Evolutionary conservation across 257 asterid genomes (phyloP).

Genomic region (Solanum habrochaites): DNA sequence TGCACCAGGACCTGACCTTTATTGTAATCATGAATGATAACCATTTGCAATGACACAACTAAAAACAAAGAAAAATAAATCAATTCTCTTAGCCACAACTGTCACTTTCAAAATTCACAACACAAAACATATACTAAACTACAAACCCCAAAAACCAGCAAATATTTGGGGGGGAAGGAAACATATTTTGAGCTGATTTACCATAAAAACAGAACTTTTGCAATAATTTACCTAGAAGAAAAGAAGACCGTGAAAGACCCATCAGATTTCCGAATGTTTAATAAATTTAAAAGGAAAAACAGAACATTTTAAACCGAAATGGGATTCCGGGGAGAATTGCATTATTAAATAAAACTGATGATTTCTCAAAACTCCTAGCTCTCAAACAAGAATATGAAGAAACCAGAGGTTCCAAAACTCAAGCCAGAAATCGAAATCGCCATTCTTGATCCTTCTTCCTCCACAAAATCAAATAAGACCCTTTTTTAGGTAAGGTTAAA

Average conservation of each 20-base stretch:
- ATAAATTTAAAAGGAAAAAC: too few species aligned
- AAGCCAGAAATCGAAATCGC: conserved; percentile 27
- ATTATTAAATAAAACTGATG: conserved; percentile 21
- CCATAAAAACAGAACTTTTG: not conserved
- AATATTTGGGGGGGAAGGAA: not conserved
- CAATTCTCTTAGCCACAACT: not conserved
- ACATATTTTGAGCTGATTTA: not conserved
- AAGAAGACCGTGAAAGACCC: conserved; percentile 12
- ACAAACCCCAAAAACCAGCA: not conserved
- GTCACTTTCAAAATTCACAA: not conserved
- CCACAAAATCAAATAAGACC: not conserved
- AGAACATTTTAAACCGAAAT: conserved; percentile 5
- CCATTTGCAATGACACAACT: not conserved
- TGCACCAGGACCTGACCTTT: not conserved
- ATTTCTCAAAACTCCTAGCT: conserved; percentile 9
- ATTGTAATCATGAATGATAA: not conserved
- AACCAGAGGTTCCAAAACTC: conserved; percentile 19
- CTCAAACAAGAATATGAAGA: conserved; percentile 18
- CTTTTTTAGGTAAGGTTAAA: not conserved
- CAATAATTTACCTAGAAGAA: conserved; percentile 37
- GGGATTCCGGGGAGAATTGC: conserved; percentile 14
- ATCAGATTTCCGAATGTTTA: not conserved
- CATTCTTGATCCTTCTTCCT: conserved; percentile 20
- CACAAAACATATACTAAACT: not conserved
- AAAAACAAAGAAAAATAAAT: not conserved